Conservation (phyloP, 176 grass and related monocot species). For the Dactylis glomerata region DNA sequence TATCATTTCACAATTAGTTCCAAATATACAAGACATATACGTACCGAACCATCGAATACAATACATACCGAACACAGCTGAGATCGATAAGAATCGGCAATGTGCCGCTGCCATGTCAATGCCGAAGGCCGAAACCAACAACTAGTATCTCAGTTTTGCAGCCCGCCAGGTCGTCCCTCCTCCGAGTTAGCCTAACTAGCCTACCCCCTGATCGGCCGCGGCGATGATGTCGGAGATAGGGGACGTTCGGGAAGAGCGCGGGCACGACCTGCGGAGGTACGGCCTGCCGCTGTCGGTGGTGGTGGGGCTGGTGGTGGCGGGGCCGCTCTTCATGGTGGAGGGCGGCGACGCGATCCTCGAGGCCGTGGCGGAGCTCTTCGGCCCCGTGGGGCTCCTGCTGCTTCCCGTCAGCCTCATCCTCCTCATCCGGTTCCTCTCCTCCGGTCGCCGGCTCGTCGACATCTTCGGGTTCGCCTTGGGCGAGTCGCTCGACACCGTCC, state of each 20-base stretch:
- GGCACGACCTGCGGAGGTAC: constrained; percentile 30
- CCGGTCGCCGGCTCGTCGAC: constrained; percentile 38
- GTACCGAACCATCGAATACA: not conserved
- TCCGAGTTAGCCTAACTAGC: not conserved
- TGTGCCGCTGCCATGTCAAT: not conserved
- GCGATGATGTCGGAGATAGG: not conserved
- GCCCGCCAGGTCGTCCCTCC: not conserved
- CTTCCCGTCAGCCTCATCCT: constrained; percentile 65
- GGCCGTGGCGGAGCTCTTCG: constrained; percentile 41
- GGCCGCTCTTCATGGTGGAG: constrained; percentile 48
- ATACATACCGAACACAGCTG: not conserved
- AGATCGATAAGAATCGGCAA: not conserved
- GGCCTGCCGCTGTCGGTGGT: constrained; percentile 60
- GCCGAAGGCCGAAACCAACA: not conserved
- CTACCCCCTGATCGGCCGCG: not conserved
- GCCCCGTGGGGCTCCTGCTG: constrained; percentile 57
- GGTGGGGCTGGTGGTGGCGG: constrained; percentile 48
- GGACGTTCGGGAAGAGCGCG: constrained; percentile 3
- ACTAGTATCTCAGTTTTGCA: not conserved
- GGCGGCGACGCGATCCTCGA: constrained; percentile 42
- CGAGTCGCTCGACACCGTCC: constrained; percentile 47
- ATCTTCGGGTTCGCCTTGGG: constrained; percentile 32
- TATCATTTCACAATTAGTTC: not conserved
- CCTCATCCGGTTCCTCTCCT: constrained; percentile 77
- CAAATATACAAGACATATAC: constrained; percentile 1